These are phyloP conservation scores for Gardenia jasminoides DNA, from an alignment of 257 asterid species.

Conservation along the genomic window DNA sequence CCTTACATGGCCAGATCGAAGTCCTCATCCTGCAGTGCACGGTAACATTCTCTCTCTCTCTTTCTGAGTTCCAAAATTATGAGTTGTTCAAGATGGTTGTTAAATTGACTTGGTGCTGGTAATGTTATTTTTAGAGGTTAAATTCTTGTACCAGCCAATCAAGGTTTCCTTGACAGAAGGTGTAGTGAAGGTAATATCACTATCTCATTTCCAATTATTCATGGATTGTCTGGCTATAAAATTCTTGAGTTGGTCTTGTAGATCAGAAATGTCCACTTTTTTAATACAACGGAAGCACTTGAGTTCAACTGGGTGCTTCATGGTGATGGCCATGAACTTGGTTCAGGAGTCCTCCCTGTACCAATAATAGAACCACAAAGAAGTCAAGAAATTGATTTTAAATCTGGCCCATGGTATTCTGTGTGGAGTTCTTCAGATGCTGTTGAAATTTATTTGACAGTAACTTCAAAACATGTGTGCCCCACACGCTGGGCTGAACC, in stretches of 20 bases:
- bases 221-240: constrained; percentile 8
- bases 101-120: background rate
- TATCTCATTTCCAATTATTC: constrained; percentile 13
- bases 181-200: constrained; percentile 54
- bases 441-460: constrained; percentile 58
- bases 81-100: background rate
- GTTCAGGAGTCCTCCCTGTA: constrained; percentile 57
- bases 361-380: constrained; percentile 66
- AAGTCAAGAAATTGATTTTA: constrained; percentile 49
- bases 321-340: constrained; percentile 78
- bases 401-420: constrained; percentile 80
- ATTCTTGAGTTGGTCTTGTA: constrained; percentile 30
- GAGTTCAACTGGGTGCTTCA: constrained; percentile 68
- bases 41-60: constrained; percentile 37
- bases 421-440: constrained; percentile 56
- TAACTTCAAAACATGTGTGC: constrained; percentile 54
- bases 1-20: constrained; percentile 91
- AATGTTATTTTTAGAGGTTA: constrained; percentile 63
- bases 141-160: constrained; percentile 89
- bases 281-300: constrained; percentile 65
- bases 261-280: constrained; percentile 80
- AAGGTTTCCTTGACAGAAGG: constrained; percentile 68
- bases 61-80: background rate
- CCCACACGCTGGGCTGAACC: constrained; percentile 80
- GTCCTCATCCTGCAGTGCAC: constrained; percentile 89